These are phyloP conservation scores for Plantago ovata DNA, from an alignment of 257 asterid species.

Conservation along the genomic window DNA sequence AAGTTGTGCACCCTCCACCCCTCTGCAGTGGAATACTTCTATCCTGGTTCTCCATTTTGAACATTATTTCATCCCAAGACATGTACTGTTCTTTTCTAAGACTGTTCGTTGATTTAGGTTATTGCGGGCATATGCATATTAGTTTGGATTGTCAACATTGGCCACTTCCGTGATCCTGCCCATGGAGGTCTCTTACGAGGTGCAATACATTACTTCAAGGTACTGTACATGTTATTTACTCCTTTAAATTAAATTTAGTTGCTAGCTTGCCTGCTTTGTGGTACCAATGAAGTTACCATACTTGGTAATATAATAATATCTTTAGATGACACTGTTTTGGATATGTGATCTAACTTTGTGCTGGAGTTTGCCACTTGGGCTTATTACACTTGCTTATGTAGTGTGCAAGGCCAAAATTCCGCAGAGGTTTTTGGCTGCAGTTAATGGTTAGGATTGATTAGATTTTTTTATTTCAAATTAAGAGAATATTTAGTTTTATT, in stretches of 20 bases:
- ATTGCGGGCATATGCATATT: slow-evolving; percentile 95
- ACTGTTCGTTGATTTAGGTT: slow-evolving; percentile 57
- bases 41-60: slow-evolving; percentile 18
- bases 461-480: too few relatives aligned
- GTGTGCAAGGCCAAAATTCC: not conserved
- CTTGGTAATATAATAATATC: slow-evolving; percentile 9
- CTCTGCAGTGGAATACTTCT: slow-evolving; percentile 16
- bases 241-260: not conserved
- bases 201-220: slow-evolving; percentile 98
- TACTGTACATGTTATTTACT: slow-evolving; percentile 13
- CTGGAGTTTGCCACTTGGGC: too few relatives aligned
- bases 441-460: too few relatives aligned
- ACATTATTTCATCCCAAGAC: slow-evolving; percentile 12
- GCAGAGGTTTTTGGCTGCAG: too few relatives aligned
- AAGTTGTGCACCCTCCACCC: slow-evolving; percentile 12
- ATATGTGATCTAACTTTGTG: too few relatives aligned
- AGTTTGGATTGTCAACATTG: slow-evolving; percentile 98
- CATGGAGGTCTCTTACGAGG: slow-evolving; percentile 97
- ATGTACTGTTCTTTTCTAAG: slow-evolving; percentile 25
- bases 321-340: not conserved
- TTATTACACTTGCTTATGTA: not conserved
- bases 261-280: not conserved
- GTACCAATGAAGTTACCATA: slow-evolving; percentile 9
- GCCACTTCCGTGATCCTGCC: slow-evolving; percentile 94
- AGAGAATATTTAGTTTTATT: too few relatives aligned